A percentile compares a stretch with the other conserved stretches of the same genome.
Conservation (phyloP, 495 filamentous ascomycete species). For the Neurospora sublineolata region DNA sequence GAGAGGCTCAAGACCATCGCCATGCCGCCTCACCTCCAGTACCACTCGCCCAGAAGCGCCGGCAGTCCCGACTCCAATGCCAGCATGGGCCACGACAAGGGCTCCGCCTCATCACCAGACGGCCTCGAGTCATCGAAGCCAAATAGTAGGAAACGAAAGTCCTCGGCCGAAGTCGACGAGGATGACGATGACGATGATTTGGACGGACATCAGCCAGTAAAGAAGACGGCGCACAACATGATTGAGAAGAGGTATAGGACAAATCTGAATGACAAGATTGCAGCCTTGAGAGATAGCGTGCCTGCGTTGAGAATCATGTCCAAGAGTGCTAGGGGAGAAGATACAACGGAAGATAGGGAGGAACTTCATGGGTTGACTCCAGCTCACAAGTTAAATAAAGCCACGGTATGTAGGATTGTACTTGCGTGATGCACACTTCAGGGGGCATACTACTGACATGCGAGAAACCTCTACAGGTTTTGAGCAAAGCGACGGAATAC, state of each 20-base stretch:
- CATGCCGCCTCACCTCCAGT: conserved; percentile 44
- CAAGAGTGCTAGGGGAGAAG: conserved; percentile 54
- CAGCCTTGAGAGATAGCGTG: conserved; percentile 77
- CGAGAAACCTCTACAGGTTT: conserved; percentile 31
- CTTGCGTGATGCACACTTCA: neutral
- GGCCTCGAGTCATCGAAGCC: conserved; percentile 34
- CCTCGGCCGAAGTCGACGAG: conserved; percentile 39
- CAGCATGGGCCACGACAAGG: conserved; percentile 27
- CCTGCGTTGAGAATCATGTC: conserved; percentile 71
- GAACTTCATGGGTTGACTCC: conserved; percentile 67
- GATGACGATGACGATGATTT: conserved; percentile 38
- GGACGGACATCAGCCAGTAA: conserved; percentile 61
- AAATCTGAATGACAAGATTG: conserved; percentile 94
- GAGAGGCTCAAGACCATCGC: conserved; percentile 43
- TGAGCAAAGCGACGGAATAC: conserved; percentile 92
- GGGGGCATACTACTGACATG: conserved; percentile 2
- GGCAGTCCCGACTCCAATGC: conserved; percentile 34
- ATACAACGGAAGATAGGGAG: conserved; percentile 59
- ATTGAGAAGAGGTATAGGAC: conserved; percentile 95
- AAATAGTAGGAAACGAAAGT: conserved; percentile 51
- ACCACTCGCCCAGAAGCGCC: conserved; percentile 41
- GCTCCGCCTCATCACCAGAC: conserved; percentile 36
- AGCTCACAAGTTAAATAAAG: conserved; percentile 90
- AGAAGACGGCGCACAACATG: conserved; percentile 95
- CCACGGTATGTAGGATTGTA: conserved; percentile 46